Evolutionary conservation across 1,284 basidiomycete species (phyloP), one percentile per base, ranked within the genome.

Genomic region (Ustilago tritici): DNA sequence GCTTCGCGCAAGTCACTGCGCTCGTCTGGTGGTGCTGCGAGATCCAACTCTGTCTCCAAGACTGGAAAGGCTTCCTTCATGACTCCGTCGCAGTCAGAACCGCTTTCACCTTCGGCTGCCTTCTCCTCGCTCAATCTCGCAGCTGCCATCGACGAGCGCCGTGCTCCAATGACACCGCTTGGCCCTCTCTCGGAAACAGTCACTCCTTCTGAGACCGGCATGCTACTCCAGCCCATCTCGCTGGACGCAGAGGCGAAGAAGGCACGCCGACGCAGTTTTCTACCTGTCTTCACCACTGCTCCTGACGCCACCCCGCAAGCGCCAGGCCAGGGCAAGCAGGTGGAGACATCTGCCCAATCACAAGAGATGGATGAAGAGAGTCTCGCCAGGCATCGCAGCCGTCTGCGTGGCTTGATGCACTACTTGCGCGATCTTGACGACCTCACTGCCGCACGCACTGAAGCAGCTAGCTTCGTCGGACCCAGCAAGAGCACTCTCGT

Each of bases 391-490:
- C 92, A 93, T 81, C 90, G 90, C 78, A 89, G 91, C 53, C 93
- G 93, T 31, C 88, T 98, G 57, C 91, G 93, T 68, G 93, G 93
- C 12, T 91, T 99, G 46, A 95, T 98, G 92, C 92, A 93, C 17
- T 98, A 98, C 87, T 89, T 99, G 23, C 92, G 92, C 81, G 96
- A 99, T 83, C 92, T 99, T 90, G 92, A 95, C 83, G 95, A 98
- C 84, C 89, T 99, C 38, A 57, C 65, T 4, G 67, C 72, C 3
- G 65, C 61, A 23, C 64, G 70, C 41, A 67, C 57, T 43, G 65
- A 66, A 36, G 63, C 69, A 19, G 56, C 56, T 38, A 62, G 63
- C 2, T 65, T 62, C 28, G 60, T 71, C 17, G 69, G 60, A 36
- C 63, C 69, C 10, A 71, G 69, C 60, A 71, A 66, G 60, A 71